Evolutionary conservation across 78 protist species (phyloP).

Genomic region (Dictyostelium intermedium): DNA sequence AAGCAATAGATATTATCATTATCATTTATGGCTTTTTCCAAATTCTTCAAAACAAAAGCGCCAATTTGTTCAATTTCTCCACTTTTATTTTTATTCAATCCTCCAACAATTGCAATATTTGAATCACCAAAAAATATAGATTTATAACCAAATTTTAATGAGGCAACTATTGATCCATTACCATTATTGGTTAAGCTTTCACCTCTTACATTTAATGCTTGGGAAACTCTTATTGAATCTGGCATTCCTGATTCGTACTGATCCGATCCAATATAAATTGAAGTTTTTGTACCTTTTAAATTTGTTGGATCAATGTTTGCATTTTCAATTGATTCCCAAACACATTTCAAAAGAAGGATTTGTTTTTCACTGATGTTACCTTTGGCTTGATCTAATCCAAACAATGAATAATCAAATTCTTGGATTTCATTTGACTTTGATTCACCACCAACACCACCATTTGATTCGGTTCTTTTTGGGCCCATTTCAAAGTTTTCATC

Average conservation of each 20-base stretch:
- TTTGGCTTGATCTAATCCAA: neutral
- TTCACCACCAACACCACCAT: neutral
- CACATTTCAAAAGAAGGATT: neutral
- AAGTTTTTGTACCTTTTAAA: conserved; percentile 33
- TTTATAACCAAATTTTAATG: neutral
- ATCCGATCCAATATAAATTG: conserved; percentile 27
- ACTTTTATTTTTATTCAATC: neutral
- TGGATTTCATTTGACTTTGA: neutral
- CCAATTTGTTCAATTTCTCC: neutral
- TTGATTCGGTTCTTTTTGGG: neutral
- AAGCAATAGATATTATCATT: neutral
- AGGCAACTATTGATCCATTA: neutral
- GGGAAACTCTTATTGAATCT: neutral
- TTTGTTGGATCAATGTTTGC: conserved; percentile 48
- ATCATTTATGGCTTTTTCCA: neutral
- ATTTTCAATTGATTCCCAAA: neutral
- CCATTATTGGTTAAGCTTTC: neutral
- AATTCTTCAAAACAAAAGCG: neutral
- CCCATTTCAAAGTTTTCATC: neutral
- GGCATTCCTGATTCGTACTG: neutral
- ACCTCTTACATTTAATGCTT: neutral
- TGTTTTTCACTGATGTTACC: neutral
- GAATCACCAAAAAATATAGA: neutral
- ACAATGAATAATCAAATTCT: neutral
- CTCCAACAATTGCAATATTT: neutral